These are phyloP conservation scores for Pittosporum tobira DNA, from an alignment of 129 eudicot species.

Conservation along the genomic window DNA sequence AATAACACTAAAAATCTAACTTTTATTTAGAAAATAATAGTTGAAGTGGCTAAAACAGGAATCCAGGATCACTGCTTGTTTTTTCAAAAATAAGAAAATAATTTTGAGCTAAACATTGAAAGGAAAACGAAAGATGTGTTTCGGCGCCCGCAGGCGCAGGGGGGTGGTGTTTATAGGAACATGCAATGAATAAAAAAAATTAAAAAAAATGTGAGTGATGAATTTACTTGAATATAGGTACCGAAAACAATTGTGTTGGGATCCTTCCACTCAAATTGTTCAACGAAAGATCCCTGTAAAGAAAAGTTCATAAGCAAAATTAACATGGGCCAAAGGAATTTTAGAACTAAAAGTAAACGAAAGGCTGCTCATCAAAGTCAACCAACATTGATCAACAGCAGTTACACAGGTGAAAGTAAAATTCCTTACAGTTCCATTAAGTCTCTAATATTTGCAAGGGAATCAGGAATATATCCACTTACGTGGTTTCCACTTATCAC, in stretches of 20 bases:
- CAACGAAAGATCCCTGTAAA: conserved; percentile 73
- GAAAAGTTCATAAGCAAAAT: conserved; percentile 2
- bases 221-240: conserved; percentile 57
- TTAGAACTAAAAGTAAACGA: not conserved
- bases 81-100: not conserved
- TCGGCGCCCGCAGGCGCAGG: too few species aligned
- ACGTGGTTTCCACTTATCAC: conserved; percentile 26
- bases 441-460: conserved; percentile 25
- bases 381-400: not conserved
- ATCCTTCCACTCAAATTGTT: conserved; percentile 60
- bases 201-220: not conserved
- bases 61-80: not conserved
- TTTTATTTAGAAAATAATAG: too few species aligned
- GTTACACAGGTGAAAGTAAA: conserved; percentile 8
- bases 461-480: conserved; percentile 27
- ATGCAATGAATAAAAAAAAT: not conserved
- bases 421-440: conserved; percentile 26
- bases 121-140: not conserved
- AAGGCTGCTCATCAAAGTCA: conserved; percentile 11
- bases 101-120: not conserved
- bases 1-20: too few species aligned
- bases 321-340: conserved; percentile 7
- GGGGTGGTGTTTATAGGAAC: too few species aligned
- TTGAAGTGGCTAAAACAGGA: not conserved
- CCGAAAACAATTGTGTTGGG: conserved; percentile 45